Percentiles rank a stretch among this genome's conserved stretches.
These are phyloP conservation scores for Mycena rebaudengoi DNA, from an alignment of 768 basidiomycete species.

Conservation along the genomic window DNA sequence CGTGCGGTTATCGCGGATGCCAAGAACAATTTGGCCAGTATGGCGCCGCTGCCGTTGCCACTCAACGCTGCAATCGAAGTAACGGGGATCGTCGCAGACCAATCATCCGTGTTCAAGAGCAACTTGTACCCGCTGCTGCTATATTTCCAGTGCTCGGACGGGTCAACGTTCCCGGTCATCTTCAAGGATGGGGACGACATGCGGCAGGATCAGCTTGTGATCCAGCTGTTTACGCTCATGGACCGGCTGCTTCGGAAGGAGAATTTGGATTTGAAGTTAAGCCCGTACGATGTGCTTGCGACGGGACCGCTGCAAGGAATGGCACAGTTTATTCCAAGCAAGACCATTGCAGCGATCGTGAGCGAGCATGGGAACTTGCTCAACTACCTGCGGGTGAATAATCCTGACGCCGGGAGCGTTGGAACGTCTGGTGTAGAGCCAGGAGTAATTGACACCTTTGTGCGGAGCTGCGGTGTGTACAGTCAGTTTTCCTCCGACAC, in stretches of 20 bases:
- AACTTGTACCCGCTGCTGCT: constrained; percentile 92
- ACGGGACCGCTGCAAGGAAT: constrained; percentile 94
- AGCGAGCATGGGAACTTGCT: constrained; percentile 90
- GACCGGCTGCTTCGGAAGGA: constrained; percentile 92
- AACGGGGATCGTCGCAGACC: constrained; percentile 89
- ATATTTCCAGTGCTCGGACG: constrained; percentile 87
- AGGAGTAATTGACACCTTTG: constrained; percentile 93
- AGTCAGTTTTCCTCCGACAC: constrained; percentile 12
- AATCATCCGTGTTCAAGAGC: constrained; percentile 96
- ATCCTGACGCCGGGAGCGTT: constrained; percentile 94
- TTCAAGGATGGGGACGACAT: constrained; percentile 99
- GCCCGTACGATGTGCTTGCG: constrained; percentile 91
- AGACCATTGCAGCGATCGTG: constrained; percentile 93
- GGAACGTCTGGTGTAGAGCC: constrained; percentile 97
- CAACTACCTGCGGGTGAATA: constrained; percentile 85
- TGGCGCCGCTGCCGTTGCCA: constrained; percentile 87
- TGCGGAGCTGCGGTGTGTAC: constrained; percentile 94
- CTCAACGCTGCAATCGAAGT: constrained; percentile 88
- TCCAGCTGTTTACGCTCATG: constrained; percentile 99
- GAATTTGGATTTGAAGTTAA: constrained; percentile 92
- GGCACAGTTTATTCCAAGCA: constrained; percentile 95
- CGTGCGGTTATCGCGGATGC: constrained; percentile 85
- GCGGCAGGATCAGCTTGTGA: constrained; percentile 97
- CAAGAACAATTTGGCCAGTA: constrained; percentile 83
- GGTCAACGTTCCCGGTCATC: constrained; percentile 91